Conservation (phyloP, 1,284 basidiomycete species). For the Trametes hirsuta region DNA sequence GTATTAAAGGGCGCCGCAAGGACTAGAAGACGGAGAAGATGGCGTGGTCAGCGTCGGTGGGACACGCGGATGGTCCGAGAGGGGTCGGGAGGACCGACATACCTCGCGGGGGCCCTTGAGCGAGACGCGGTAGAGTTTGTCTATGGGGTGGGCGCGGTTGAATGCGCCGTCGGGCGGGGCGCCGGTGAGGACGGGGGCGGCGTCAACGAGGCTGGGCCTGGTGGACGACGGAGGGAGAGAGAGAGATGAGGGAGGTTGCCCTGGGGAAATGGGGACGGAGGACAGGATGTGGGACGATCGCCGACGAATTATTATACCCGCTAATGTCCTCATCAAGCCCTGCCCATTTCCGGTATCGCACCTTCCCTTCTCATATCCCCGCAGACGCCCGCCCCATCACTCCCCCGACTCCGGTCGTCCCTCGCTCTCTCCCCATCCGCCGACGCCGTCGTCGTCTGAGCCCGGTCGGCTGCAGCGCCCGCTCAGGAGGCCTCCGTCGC, state of each 20-base stretch:
- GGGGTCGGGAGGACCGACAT: background rate
- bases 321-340: slow-evolving; percentile 21
- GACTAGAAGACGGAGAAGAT: slow-evolving; percentile 2
- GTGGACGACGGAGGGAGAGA: background rate
- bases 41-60: slow-evolving; percentile 6
- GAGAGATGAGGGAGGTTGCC: background rate
- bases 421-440: background rate
- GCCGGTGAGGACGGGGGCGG: slow-evolving; percentile 15
- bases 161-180: slow-evolving; percentile 19
- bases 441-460: background rate
- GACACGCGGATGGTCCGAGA: slow-evolving; percentile 11
- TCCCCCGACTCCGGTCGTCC: background rate
- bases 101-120: slow-evolving; percentile 16
- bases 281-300: slow-evolving; percentile 20
- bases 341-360: slow-evolving; percentile 17
- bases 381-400: slow-evolving; percentile 9
- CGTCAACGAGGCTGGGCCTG: slow-evolving; percentile 1
- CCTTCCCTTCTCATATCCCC: slow-evolving; percentile 12
- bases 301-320: slow-evolving; percentile 20
- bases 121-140: slow-evolving; percentile 13
- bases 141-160: slow-evolving; percentile 23
- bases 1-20: slow-evolving; percentile 19
- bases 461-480: too few relatives aligned
- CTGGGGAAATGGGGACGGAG: slow-evolving; percentile 6
- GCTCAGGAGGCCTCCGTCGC: background rate